Evolutionary conservation across 257 asterid genomes (phyloP).

Genomic region (Primulina eburnea): DNA sequence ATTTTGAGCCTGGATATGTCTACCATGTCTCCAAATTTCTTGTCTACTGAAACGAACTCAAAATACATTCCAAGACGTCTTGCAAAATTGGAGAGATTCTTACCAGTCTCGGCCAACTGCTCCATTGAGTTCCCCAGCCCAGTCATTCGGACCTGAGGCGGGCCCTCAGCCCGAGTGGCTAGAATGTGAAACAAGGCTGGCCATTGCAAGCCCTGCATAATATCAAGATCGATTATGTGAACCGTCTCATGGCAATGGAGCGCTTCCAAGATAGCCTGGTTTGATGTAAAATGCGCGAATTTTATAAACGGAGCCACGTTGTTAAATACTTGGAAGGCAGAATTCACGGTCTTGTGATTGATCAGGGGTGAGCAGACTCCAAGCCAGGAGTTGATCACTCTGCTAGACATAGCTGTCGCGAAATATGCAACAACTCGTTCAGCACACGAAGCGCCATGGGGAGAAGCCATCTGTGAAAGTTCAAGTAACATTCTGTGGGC

Average conservation of each 20-base stretch:
- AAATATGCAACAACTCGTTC: constrained; percentile 75
- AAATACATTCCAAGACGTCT: constrained; percentile 59
- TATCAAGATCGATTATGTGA: constrained; percentile 66
- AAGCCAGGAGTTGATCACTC: constrained; percentile 74
- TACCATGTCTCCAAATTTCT: constrained; percentile 47
- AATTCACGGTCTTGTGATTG: constrained; percentile 38
- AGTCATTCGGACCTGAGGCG: constrained; percentile 65
- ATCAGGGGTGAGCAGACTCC: constrained; percentile 56
- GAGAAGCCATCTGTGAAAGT: constrained; percentile 62
- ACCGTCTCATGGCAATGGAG: constrained; percentile 44
- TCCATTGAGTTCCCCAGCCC: constrained; percentile 62
- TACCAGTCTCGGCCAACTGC: constrained; percentile 55
- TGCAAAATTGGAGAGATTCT: constrained; percentile 57
- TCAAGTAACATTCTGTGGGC: constrained; percentile 73
- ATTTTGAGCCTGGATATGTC: constrained; percentile 40
- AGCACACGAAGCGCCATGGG: constrained; percentile 49
- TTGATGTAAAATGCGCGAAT: constrained; percentile 74
- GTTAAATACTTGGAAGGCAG: constrained; percentile 62
- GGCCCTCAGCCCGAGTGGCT: constrained; percentile 67
- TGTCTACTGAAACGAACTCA: constrained; percentile 57
- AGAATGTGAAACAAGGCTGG: constrained; percentile 75
- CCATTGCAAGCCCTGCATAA: constrained; percentile 91
- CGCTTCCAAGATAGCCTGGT: constrained; percentile 78
- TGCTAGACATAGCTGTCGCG: constrained; percentile 66
- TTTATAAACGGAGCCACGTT: constrained; percentile 61